Evolutionary conservation across 2,329 filamentous ascomycete species (phyloP).

Genomic region (Fusarium sterilihyphosum): DNA sequence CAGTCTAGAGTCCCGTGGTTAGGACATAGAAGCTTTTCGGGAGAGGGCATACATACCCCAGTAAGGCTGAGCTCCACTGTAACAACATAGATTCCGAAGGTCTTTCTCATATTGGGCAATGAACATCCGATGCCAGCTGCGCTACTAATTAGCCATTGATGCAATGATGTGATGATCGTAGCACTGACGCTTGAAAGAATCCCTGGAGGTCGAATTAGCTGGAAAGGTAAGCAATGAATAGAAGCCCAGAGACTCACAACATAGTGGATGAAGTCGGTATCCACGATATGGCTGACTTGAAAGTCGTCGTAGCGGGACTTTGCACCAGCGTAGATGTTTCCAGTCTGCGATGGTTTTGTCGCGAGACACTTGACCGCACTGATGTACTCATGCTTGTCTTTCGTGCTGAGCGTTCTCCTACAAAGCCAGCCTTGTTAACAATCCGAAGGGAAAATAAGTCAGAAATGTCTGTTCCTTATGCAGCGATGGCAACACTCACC

Average conservation of each 20-base stretch:
- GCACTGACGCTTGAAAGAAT: background rate
- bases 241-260: background rate
- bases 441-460: rapidly evolving
- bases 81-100: background rate
- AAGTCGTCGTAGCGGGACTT: background rate
- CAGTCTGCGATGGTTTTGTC: rapidly evolving
- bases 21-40: rapidly evolving
- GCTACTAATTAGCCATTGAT: too few relatives aligned
- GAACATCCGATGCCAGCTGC: background rate
- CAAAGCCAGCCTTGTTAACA: background rate
- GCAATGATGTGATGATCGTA: too few relatives aligned
- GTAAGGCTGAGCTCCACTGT: background rate
- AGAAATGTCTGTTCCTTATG: rapidly evolving
- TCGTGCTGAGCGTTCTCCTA: background rate
- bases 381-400: background rate
- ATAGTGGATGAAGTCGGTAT: background rate
- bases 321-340: background rate
- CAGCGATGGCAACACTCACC: rapidly evolving
- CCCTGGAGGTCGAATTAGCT: background rate
- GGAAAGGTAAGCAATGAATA: too few relatives aligned
- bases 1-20: background rate
- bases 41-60: background rate
- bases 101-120: background rate
- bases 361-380: rapidly evolving
- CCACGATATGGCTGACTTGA: background rate